Evolutionary conservation across 257 asterid species (phyloP).

Genomic region (Eustoma russellianum): DNA sequence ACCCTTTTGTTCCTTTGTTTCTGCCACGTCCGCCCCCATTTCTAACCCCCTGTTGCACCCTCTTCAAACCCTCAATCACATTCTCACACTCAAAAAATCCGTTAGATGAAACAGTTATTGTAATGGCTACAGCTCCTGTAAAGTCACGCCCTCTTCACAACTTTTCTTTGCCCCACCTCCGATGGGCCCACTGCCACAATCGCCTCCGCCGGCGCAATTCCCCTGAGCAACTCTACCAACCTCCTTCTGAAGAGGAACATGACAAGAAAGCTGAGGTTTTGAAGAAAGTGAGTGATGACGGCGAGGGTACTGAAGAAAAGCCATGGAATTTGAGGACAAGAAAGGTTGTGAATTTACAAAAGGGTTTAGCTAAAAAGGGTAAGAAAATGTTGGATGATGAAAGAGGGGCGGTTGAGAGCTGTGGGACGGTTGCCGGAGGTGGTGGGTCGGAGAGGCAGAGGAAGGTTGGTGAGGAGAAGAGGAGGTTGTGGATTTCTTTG

Average conservation of each 20-base stretch:
- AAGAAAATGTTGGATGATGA: slow-evolving; percentile 20
- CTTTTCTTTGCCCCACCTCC: slow-evolving; percentile 55
- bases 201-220: slow-evolving; percentile 56
- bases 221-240: slow-evolving; percentile 20
- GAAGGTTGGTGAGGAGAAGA: slow-evolving; percentile 28
- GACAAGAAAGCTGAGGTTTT: background rate
- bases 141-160: slow-evolving; percentile 78
- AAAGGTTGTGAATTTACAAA: slow-evolving; percentile 19
- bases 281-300: slow-evolving; percentile 2
- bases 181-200: slow-evolving; percentile 66
- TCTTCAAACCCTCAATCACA: background rate
- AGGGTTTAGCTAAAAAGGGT: slow-evolving; percentile 10
- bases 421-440: slow-evolving; percentile 28
- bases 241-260: slow-evolving; percentile 3
- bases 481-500: slow-evolving; percentile 70
- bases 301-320: slow-evolving; percentile 36
- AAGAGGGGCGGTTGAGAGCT: slow-evolving; percentile 1
- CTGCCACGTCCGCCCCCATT: background rate
- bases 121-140: slow-evolving; percentile 69
- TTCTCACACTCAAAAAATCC: background rate
- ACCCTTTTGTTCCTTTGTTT: background rate
- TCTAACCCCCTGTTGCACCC: background rate
- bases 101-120: slow-evolving; percentile 2
- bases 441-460: slow-evolving; percentile 21
- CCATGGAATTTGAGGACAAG: slow-evolving; percentile 66